Evolutionary conservation across 257 asterid genomes (phyloP).

Genomic region (Cynanchum wilfordii): DNA sequence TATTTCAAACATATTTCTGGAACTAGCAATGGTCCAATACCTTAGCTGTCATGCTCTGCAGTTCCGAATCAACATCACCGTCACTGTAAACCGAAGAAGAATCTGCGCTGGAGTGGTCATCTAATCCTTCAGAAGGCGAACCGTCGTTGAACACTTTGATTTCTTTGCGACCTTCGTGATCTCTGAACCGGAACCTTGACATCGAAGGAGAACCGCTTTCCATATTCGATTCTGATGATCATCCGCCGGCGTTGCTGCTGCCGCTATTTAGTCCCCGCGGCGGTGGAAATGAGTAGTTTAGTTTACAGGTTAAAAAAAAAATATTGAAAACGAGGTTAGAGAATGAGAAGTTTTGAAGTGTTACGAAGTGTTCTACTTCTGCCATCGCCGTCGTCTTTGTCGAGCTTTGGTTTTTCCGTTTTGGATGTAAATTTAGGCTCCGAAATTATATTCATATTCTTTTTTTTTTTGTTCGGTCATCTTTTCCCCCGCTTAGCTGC

Average conservation of each 20-base stretch:
- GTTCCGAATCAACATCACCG: conserved; percentile 37
- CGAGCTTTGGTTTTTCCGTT: conserved; percentile 50
- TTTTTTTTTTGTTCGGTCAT: background rate
- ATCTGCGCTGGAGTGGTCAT: conserved; percentile 17
- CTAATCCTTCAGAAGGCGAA: conserved; percentile 20
- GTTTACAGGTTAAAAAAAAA: background rate
- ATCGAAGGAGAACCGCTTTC: conserved; percentile 32
- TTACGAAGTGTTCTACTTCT: conserved; percentile 20
- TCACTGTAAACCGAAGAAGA: conserved; percentile 41
- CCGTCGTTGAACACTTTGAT: conserved; percentile 22
- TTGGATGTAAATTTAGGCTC: background rate
- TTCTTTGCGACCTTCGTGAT: conserved; percentile 30
- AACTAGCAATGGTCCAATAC: conserved; percentile 18
- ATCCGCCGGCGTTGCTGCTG: background rate
- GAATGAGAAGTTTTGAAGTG: background rate
- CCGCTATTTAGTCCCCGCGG: background rate
- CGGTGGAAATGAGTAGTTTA: conserved; percentile 1
- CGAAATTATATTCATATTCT: background rate
- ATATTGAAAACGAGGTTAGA: background rate
- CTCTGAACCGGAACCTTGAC: conserved; percentile 55
- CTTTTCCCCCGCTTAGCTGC: conserved; percentile 1
- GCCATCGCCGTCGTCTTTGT: conserved; percentile 31
- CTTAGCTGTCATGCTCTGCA: conserved; percentile 82
- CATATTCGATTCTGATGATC: conserved; percentile 23
- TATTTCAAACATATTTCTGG: background rate